Base-by-base conservation (phyloP, 164 flowering plant species). In the Nymphaea thermarum region DNA sequence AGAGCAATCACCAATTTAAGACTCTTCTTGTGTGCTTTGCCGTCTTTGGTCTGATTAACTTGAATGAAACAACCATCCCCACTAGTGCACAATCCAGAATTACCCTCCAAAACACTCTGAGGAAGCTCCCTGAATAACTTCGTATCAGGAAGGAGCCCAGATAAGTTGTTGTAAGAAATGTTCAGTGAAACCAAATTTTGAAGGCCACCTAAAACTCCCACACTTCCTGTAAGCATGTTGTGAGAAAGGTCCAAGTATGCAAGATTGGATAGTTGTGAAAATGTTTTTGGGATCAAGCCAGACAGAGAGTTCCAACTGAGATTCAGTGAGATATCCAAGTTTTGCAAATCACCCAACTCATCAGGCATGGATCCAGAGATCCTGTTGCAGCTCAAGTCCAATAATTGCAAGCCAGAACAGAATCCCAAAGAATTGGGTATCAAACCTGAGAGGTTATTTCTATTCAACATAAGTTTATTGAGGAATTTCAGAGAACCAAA, bases 101-200 rank as follows among this genome's bases (percentile, higher is more conserved):
- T 87, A 3, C 85, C 84, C 43, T 67, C 62, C 69, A 80, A 78
- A 45, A 62, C 77, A 0, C 69, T 55, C 11, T 66, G 1, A 1
- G 87, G 81, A 6, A 86, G 82, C 64, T 73, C 76, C 55, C 64
- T 75, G 72, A 86, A 84, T 69, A 84, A 74, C 70, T 81, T 79
- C 3, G 81, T 82, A 64, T 77, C 72, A 0, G 91, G 91, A 72
- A 86, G 78, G 60, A 43, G 43, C 42, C 87, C 91, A 2, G 87
- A 80, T 68, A 86, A 82, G 41, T 83, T 79, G 51, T 86, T 84
- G 75, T 77, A 79, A 1, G 91, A 86, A 68, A 84, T 75, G 74
- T 86, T 77, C 65, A 86, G 71, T 44, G 87, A 80, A 60, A 82
- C 88, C 61, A 86, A 86, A 47, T 83, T 86, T 60, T 83, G 83